phyloP scores from a whole-genome alignment of 2,329 filamentous ascomycete species.

The Aureobasidium sp. region DNA sequence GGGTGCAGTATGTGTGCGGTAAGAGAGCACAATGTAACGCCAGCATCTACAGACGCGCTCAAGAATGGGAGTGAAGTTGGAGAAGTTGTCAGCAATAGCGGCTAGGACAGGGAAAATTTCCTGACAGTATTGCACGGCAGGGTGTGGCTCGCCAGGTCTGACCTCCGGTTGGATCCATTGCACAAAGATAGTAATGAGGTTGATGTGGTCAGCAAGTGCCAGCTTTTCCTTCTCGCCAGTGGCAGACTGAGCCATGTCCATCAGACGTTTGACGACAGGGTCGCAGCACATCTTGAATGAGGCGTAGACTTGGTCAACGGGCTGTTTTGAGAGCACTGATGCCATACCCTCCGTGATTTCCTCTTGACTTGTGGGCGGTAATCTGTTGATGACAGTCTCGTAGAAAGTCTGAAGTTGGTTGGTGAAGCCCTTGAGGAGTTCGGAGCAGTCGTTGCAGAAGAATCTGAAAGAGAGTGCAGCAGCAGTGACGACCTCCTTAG shows the following conservation, averaged over 20 bases:
- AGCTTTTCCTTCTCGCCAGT: constrained; percentile 75
- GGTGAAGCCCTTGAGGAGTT: constrained; percentile 75
- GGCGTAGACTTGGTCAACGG: constrained; percentile 68
- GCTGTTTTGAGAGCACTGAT: constrained; percentile 80
- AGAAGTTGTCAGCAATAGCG: constrained; percentile 80
- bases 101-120: constrained; percentile 85
- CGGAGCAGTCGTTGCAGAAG: constrained; percentile 91
- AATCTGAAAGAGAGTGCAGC: constrained; percentile 93
- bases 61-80: constrained; percentile 77
- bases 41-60: constrained; percentile 92
- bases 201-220: constrained; percentile 85
- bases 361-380: constrained; percentile 82
- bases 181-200: constrained; percentile 85
- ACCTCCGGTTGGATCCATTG: constrained; percentile 70
- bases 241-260: constrained; percentile 78
- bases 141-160: constrained; percentile 64
- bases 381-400: constrained; percentile 74
- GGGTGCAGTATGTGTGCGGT: constrained; percentile 79
- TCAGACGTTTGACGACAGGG: constrained; percentile 75
- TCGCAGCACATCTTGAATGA: constrained; percentile 90
- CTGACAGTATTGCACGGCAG: constrained; percentile 91
- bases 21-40: constrained; percentile 95
- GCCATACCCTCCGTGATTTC: constrained; percentile 95
- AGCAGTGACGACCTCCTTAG: constrained; percentile 83
- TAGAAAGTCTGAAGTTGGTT: constrained; percentile 87